phyloP scores from a whole-genome alignment of 805 yeast species.

The Teunomyces kruisii region DNA sequence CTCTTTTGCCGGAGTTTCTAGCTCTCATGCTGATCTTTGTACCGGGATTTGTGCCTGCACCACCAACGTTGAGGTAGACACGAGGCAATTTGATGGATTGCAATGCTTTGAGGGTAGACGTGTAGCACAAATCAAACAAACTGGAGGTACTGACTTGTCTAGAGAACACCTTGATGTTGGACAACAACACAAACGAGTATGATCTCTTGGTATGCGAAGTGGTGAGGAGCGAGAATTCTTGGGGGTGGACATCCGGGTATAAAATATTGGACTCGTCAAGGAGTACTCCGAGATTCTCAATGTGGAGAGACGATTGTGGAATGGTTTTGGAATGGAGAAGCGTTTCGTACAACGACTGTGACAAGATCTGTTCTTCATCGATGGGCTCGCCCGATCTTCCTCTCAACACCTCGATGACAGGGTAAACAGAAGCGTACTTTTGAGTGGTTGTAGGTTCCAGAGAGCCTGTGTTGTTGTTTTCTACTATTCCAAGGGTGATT shows the following conservation, averaged over 20 bases:
- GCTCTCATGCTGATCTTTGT: conserved; percentile 52
- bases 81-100: conserved; percentile 60
- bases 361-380: conserved; percentile 76
- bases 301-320: conserved; percentile 28
- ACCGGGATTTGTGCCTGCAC: conserved; percentile 50
- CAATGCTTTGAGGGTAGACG: conserved; percentile 63
- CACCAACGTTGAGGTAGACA: conserved; percentile 52
- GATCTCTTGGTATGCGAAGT: conserved; percentile 11
- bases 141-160: conserved; percentile 64
- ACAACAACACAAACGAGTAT: conserved; percentile 57
- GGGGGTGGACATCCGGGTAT: conserved; percentile 25
- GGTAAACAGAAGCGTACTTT: conserved; percentile 50
- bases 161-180: conserved; percentile 73
- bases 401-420: conserved; percentile 72
- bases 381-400: conserved; percentile 82
- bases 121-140: conserved; percentile 72
- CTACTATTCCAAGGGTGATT: conserved; percentile 66
- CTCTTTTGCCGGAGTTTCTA: conserved; percentile 37
- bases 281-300: conserved; percentile 14
- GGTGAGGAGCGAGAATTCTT: conserved; percentile 13
- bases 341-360: conserved; percentile 64
- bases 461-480: conserved; percentile 36
- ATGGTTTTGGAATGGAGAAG: conserved; percentile 58
- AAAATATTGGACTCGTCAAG: conserved; percentile 17
- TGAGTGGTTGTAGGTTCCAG: conserved; percentile 26